A percentile compares a stretch with the other conserved stretches of the same genome.
phyloP scores from a whole-genome alignment of 176 grass and related monocot genomes.

The Musa itinerans region DNA sequence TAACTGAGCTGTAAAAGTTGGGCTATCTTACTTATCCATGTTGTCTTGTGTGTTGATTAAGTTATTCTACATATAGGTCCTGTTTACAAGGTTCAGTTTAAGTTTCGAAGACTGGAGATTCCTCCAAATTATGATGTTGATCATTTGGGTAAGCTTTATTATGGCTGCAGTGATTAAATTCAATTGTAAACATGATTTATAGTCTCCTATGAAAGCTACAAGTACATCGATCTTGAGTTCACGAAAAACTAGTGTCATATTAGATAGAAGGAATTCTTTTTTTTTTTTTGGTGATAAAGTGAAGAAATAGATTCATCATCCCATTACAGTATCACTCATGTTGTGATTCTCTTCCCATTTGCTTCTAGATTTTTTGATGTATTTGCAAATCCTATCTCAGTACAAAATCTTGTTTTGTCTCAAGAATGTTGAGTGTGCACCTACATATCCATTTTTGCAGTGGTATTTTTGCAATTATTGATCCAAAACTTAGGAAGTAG shows the following conservation, averaged over 20 bases:
- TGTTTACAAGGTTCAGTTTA: slow-evolving; percentile 75
- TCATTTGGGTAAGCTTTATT: slow-evolving; percentile 55
- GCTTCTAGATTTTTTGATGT: too few species aligned
- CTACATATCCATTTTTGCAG: too few species aligned
- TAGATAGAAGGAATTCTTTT: too few species aligned
- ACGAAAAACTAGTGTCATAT: neutral
- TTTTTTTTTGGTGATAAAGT: too few species aligned
- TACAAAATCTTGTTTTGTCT: too few species aligned
- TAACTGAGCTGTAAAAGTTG: neutral
- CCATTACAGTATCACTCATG: too few species aligned
- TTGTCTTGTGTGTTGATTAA: slow-evolving; percentile 19
- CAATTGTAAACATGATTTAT: neutral
- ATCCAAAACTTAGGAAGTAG: too few species aligned
- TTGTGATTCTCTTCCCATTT: too few species aligned
- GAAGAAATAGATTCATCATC: too few species aligned
- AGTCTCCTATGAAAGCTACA: neutral
- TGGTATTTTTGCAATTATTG: too few species aligned
- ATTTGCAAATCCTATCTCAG: too few species aligned
- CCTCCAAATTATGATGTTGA: slow-evolving; percentile 82
- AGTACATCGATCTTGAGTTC: neutral
- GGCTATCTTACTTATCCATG: slow-evolving; percentile 10
- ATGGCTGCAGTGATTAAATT: neutral
- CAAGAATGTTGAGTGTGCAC: too few species aligned
- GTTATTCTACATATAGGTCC: slow-evolving; percentile 35
- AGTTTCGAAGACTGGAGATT: slow-evolving; percentile 76